phyloP scores from a whole-genome alignment of 768 basidiomycete genomes.

The Termitomyces sp. region DNA sequence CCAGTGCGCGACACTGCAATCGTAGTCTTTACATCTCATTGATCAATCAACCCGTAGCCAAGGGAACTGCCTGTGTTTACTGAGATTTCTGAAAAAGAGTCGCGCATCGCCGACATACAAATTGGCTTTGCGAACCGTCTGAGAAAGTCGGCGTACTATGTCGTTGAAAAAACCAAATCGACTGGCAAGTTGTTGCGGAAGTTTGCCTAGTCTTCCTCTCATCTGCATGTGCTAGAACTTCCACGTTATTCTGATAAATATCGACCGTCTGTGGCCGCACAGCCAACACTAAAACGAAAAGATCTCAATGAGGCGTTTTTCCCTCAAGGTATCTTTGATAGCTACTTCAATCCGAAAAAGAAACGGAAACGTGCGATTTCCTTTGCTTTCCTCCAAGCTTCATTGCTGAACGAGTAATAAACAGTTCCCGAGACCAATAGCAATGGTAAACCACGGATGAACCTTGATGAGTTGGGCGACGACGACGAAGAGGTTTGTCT shows the following conservation, averaged over 20 bases:
- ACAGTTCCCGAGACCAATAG: constrained; percentile 26
- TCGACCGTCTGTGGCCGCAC: constrained; percentile 53
- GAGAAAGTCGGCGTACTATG: constrained; percentile 68
- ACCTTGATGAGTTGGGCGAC: constrained; percentile 67
- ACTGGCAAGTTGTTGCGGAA: constrained; percentile 32
- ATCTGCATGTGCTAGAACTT: constrained; percentile 43
- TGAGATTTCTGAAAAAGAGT: constrained; percentile 64
- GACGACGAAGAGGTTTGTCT: constrained; percentile 55
- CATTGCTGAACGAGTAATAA: background rate
- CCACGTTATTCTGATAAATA: constrained; percentile 86
- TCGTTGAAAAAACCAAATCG: constrained; percentile 68
- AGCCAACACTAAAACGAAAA: constrained; percentile 65
- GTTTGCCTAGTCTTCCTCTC: constrained; percentile 14
- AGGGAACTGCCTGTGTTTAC: constrained; percentile 68
- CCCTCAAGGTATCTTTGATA: constrained; percentile 70
- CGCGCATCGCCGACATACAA: constrained; percentile 62
- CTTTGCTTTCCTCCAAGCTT: background rate
- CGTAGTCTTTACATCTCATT: constrained; percentile 17
- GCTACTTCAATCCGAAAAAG: constrained; percentile 74
- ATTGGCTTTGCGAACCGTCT: constrained; percentile 62
- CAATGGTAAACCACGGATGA: constrained; percentile 38
- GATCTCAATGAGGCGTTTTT: constrained; percentile 77
- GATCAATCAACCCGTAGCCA: constrained; percentile 39
- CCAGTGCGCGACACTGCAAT: constrained; percentile 54
- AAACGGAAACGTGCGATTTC: constrained; percentile 47